Conservation (phyloP, 306 rosid genomes). For the Myrica gale region DNA sequence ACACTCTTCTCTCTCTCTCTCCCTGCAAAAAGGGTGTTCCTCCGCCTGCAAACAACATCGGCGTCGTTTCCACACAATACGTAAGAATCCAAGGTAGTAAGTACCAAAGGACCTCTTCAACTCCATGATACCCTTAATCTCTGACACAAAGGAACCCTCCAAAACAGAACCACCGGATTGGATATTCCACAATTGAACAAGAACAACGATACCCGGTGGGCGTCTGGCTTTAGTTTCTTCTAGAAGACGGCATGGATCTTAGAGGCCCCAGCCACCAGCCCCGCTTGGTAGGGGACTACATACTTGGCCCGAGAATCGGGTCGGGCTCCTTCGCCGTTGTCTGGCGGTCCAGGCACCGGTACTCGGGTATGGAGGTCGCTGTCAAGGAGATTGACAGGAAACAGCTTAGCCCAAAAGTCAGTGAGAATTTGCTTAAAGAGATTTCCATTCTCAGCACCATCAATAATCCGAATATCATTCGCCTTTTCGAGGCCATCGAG, state of each 20-base stretch:
- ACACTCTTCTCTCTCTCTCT: background rate
- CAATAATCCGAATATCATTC: conserved; percentile 75
- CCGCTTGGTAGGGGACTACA: conserved; percentile 72
- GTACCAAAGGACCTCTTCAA: background rate
- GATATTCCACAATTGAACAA: background rate
- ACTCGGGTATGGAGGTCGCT: conserved; percentile 72
- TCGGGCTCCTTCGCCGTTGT: conserved; percentile 92
- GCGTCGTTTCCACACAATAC: conserved; percentile 33
- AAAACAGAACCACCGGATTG: conserved; percentile 6
- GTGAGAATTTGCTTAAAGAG: conserved; percentile 71
- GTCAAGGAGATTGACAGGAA: conserved; percentile 75
- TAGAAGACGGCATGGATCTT: conserved; percentile 43
- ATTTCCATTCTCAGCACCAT: conserved; percentile 80
- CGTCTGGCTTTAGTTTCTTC: conserved; percentile 20
- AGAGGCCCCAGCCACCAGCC: conserved; percentile 24
- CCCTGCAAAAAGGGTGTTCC: background rate
- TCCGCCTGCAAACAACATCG: conserved; percentile 16
- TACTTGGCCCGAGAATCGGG: conserved; percentile 71
- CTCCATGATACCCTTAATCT: background rate
- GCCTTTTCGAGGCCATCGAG: conserved; percentile 65
- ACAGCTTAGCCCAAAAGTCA: conserved; percentile 61
- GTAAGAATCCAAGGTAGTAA: background rate
- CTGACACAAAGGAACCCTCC: background rate
- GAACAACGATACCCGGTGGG: conserved; percentile 16
- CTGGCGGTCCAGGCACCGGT: conserved; percentile 69